Conservation (phyloP, 495 filamentous ascomycete genomes). For the Aspergillus diversus region DNA sequence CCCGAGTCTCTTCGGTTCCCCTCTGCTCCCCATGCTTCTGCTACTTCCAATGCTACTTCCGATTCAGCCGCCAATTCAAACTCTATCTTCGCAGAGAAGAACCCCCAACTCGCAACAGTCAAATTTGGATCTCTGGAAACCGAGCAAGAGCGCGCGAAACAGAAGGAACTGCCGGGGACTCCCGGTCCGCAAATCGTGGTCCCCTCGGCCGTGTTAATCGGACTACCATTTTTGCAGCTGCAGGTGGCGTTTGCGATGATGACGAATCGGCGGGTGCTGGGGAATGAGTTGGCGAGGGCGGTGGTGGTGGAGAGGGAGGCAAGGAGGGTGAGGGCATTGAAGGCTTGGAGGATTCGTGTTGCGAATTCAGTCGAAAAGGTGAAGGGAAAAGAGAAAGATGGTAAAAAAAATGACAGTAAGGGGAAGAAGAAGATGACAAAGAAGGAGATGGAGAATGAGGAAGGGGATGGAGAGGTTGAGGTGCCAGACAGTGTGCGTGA, state of each 20-base stretch:
- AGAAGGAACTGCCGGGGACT: not conserved
- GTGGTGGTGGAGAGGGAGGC: constrained; percentile 34
- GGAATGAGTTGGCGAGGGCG: constrained; percentile 17
- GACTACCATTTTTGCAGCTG: constrained; percentile 28
- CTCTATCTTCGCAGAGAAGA: constrained; percentile 7
- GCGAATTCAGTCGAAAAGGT: not conserved
- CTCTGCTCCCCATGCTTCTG: not conserved
- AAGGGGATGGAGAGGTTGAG: no score
- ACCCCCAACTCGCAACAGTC: constrained; percentile 26
- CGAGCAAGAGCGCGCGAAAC: not conserved
- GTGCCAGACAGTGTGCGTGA: constrained; percentile 11
- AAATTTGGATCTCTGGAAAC: constrained; percentile 26
- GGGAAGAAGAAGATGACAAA: not conserved
- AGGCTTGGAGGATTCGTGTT: not conserved
- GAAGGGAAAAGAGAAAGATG: constrained; percentile 1
- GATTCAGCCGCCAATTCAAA: not conserved
- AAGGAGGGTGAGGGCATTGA: constrained; percentile 33
- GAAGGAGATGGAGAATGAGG: not conserved
- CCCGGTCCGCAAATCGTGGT: constrained; percentile 22
- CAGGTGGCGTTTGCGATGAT: constrained; percentile 22
- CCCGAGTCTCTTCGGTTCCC: constrained; percentile 24
- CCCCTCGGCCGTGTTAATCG: constrained; percentile 32
- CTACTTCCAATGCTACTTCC: not conserved
- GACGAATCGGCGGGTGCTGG: constrained; percentile 17
- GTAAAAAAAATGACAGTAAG: not conserved